Base-by-base conservation (phyloP, 768 basidiomycete genomes). In the Exsudoporus frostii region DNA sequence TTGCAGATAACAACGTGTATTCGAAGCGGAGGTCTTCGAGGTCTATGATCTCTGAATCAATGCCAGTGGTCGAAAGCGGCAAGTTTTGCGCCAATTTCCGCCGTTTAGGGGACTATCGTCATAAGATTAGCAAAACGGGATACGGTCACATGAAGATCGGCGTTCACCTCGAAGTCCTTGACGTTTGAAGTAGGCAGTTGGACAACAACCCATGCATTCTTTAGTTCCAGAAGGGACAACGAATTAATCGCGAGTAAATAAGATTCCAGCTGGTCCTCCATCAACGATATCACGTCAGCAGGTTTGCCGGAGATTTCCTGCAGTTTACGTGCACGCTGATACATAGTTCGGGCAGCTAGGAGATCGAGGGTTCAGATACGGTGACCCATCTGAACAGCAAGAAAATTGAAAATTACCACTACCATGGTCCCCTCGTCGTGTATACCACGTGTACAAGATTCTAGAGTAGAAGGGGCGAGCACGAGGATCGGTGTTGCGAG, bases 371-470 rank as follows among this genome's bases (percentile, higher is more conserved):
- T 60, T 66, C 57, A 63, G 61, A 60, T 58, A 56, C 10, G 13
- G 25, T 52, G 55, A 42, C 43, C 40, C 32, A 30, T 30, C 37
- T 50, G 32, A 55, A 51, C 49, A 46, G 51, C 34, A 51, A 54
- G 24, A 48, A 48, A 64, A 38, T 32, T 29, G 40, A 54, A 56
- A 76, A 83, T 70, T 68, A 95, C 96, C 97, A 67, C 83, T 92
- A 47, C 92, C 83, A 72, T 94, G 93, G 68, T 98, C 93, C 25
- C 90, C 90, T 67, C 90, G 79, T 51, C 81, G 79, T 60, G 88
- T 81, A 68, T 93, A 88, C 93, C 93, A 98, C 43, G 92, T 86
- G 71, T 97, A 96, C n/a, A 98, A 73, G 49, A 98, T 91, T 62
- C 84, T 82, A 33, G 92, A 86, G 74, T 96, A 98, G 65, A 84